Percentiles rank a stretch among this genome's conserved stretches.
These are phyloP conservation scores for Solanum ossicruentum DNA, from an alignment of 257 asterid species.

Conservation along the genomic window DNA sequence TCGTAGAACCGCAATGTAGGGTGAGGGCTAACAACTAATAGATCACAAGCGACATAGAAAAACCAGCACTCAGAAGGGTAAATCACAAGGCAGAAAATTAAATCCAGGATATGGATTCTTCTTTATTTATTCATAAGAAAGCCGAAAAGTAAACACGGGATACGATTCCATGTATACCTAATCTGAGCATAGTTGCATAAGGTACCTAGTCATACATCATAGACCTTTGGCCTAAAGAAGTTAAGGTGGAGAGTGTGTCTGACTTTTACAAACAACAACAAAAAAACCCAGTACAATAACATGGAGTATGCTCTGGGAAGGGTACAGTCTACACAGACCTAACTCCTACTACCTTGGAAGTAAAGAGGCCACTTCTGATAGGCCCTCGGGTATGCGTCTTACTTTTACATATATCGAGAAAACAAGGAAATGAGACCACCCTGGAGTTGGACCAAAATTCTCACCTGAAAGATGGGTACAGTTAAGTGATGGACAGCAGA, in stretches of 20 bases:
- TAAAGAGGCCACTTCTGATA: not conserved
- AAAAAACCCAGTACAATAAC: not conserved
- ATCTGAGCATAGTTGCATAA: not conserved
- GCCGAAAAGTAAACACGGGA: not conserved
- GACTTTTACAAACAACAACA: not conserved
- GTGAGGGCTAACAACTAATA: not conserved
- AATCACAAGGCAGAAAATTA: not conserved
- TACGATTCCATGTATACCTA: not conserved
- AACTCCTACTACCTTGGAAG: not conserved
- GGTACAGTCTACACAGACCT: not conserved
- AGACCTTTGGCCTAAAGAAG: not conserved
- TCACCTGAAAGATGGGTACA: not conserved
- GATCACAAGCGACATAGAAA: not conserved
- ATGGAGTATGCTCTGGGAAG: not conserved
- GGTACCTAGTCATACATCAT: not conserved
- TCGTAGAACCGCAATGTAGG: not conserved
- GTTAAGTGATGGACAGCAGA: not conserved
- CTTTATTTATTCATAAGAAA: not conserved
- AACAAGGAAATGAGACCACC: not conserved
- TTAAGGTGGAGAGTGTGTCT: not conserved
- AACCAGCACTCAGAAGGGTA: not conserved
- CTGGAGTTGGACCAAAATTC: not conserved
- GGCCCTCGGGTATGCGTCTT: not conserved
- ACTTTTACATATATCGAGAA: not conserved
- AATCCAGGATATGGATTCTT: not conserved